A percentile compares a stretch with the other conserved stretches of the same genome.
Evolutionary conservation across 2,329 filamentous ascomycete species (phyloP).

Genomic region (Sporothrix euskadiensis): DNA sequence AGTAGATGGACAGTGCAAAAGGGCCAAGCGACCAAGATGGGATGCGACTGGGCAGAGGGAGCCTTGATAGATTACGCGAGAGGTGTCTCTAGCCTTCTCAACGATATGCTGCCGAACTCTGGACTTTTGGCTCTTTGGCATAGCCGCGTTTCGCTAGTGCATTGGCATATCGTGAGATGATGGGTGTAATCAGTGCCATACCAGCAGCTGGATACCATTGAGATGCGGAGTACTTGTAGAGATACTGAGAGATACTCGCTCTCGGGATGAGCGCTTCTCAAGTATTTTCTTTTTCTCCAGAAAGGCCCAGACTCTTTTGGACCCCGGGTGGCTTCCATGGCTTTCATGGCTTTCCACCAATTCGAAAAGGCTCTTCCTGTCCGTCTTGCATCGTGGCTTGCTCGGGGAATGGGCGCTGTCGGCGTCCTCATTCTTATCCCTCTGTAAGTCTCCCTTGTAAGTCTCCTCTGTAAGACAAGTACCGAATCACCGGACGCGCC

Average conservation of each 20-base stretch:
- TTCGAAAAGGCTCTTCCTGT: not conserved
- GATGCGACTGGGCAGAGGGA: not conserved
- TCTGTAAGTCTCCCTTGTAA: not conserved
- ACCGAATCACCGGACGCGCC: not conserved
- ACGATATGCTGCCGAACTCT: not conserved
- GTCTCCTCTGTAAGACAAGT: not conserved
- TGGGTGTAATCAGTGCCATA: not conserved
- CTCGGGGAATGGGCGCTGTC: not conserved
- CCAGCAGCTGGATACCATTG: not conserved
- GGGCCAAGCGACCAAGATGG: not conserved
- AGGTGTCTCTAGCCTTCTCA: not conserved
- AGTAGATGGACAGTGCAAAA: not conserved
- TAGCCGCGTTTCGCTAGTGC: slow-evolving; percentile 1
- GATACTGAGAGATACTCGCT: not conserved
- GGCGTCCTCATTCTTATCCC: not conserved
- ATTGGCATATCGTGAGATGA: not conserved
- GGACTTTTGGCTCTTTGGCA: not conserved
- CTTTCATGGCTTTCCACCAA: not conserved
- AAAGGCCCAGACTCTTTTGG: not conserved
- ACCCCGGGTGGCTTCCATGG: not conserved
- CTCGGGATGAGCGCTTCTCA: not conserved
- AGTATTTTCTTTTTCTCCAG: not conserved
- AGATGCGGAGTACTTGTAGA: not conserved
- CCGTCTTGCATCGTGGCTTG: not conserved
- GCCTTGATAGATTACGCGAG: not conserved